These are phyloP conservation scores for Dendrobium chrysotoxum DNA, from an alignment of 106 monocot genomes.

Conservation along the genomic window DNA sequence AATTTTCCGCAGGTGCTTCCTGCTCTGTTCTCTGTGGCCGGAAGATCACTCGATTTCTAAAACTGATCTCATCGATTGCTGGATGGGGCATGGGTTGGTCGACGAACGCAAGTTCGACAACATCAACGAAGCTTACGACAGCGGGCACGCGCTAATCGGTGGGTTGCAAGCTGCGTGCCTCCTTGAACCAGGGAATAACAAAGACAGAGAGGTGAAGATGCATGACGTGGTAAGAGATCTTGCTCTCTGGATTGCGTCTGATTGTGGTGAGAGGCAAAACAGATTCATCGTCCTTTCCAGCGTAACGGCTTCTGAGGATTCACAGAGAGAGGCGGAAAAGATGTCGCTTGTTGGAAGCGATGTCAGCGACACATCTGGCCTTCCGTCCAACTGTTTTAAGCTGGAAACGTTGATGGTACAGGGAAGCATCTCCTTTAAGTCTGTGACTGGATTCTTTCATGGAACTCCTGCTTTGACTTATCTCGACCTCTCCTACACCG, in stretches of 20 bases:
- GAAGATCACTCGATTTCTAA: conserved; percentile 3
- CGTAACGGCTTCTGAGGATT: neutral
- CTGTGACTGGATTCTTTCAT: conserved; percentile 6
- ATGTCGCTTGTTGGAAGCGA: conserved; percentile 9
- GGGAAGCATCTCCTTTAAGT: neutral
- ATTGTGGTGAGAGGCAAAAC: neutral
- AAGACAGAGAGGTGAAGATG: conserved; percentile 16
- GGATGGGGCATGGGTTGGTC: conserved; percentile 30
- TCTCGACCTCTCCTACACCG: conserved; percentile 21
- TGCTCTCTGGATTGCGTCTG: conserved; percentile 2
- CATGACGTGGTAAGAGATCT: conserved; percentile 29
- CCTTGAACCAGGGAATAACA: conserved; percentile 10
- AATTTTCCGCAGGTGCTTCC: conserved; percentile 14
- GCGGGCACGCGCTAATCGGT: conserved; percentile 10
- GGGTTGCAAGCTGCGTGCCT: conserved; percentile 4
- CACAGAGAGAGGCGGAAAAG: conserved; percentile 5
- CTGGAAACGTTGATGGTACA: conserved; percentile 13
- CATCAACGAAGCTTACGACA: conserved; percentile 2
- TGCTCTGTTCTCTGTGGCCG: conserved; percentile 24
- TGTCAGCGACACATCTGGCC: neutral
- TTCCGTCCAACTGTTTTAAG: conserved; percentile 2
- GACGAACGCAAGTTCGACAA: neutral
- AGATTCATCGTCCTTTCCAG: neutral
- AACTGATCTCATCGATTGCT: conserved; percentile 18
- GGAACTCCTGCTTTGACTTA: conserved; percentile 3